A percentile compares a stretch with the other conserved stretches of the same genome.
Evolutionary conservation across 306 rosid species (phyloP).

Genomic region (Dryas drummondii): DNA sequence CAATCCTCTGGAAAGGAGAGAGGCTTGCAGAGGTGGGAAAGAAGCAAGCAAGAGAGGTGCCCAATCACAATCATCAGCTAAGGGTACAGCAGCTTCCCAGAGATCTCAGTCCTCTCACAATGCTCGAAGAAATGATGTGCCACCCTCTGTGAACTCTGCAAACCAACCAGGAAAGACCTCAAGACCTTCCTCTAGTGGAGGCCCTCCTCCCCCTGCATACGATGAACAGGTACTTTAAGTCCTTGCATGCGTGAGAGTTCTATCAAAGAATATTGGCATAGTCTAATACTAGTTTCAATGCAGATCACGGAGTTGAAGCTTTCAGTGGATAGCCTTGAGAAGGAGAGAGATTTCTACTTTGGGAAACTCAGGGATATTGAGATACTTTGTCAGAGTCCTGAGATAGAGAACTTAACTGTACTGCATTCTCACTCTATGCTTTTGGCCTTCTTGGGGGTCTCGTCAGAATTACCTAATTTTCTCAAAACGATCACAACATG

Average conservation of each 20-base stretch:
- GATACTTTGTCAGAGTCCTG: constrained; percentile 83
- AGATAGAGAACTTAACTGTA: constrained; percentile 68
- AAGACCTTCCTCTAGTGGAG: constrained; percentile 47
- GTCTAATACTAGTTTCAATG: constrained; percentile 21
- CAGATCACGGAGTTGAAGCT: constrained; percentile 88
- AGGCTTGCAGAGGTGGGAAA: constrained; percentile 77
- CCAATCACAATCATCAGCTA: constrained; percentile 59
- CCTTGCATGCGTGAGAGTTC: background rate
- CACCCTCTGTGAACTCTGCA: constrained; percentile 38
- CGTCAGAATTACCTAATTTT: background rate
- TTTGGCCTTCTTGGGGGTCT: background rate
- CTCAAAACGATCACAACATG: background rate
- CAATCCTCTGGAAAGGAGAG: constrained; percentile 88
- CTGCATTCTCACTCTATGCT: background rate
- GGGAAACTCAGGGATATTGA: constrained; percentile 86
- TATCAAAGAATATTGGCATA: background rate
- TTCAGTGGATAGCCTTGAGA: constrained; percentile 93
- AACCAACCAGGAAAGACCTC: constrained; percentile 50
- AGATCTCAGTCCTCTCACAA: constrained; percentile 62
- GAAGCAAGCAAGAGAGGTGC: constrained; percentile 62
- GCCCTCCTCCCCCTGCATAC: constrained; percentile 42
- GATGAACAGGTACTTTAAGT: constrained; percentile 65
- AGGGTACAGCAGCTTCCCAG: constrained; percentile 49
- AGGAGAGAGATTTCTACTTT: constrained; percentile 93
- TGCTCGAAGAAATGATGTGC: constrained; percentile 65